phyloP scores from a whole-genome alignment of 1,284 basidiomycete species.

The Ceratobasidium sp. region DNA sequence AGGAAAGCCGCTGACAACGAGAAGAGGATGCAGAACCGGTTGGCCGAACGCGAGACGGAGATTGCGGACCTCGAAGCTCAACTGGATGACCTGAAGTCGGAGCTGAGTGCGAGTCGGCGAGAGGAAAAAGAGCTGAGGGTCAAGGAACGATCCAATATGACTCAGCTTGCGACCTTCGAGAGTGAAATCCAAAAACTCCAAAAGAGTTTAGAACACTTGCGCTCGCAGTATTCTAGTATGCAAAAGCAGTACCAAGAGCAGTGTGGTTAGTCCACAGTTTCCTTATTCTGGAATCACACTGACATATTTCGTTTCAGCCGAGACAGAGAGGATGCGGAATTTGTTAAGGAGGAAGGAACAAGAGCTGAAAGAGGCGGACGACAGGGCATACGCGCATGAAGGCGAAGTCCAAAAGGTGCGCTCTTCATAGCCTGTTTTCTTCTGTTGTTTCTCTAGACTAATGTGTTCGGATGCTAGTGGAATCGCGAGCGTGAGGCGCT shows the following conservation, averaged over 20 bases:
- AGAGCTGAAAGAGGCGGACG: conserved; percentile 74
- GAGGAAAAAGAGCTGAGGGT: conserved; percentile 90
- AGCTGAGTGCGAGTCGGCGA: conserved; percentile 80
- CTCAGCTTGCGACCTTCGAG: conserved; percentile 67
- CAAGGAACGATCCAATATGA: conserved; percentile 70
- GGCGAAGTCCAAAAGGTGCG: conserved; percentile 70
- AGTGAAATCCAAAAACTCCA: conserved; percentile 81
- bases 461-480: conserved; percentile 21
- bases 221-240: conserved; percentile 76
- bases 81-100: conserved; percentile 79
- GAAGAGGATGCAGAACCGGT: conserved; percentile 71
- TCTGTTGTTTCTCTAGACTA: not conserved
- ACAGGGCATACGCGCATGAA: conserved; percentile 70
- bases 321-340: conserved; percentile 83
- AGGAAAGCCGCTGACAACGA: conserved; percentile 82
- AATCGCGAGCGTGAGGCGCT: conserved; percentile 72
- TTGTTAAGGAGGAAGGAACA: conserved; percentile 80
- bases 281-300: conserved; percentile 33
- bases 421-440: not conserved
- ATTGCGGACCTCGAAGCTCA: conserved; percentile 79
- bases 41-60: conserved; percentile 81
- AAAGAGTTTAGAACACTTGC: conserved; percentile 77
- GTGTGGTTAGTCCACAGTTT: conserved; percentile 68
- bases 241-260: conserved; percentile 90
- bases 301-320: conserved; percentile 62